Percentiles rank a stretch among this genome's conserved stretches.
Evolutionary conservation across 1,284 basidiomycete genomes (phyloP).

Genomic region (Marasmius fiardii): DNA sequence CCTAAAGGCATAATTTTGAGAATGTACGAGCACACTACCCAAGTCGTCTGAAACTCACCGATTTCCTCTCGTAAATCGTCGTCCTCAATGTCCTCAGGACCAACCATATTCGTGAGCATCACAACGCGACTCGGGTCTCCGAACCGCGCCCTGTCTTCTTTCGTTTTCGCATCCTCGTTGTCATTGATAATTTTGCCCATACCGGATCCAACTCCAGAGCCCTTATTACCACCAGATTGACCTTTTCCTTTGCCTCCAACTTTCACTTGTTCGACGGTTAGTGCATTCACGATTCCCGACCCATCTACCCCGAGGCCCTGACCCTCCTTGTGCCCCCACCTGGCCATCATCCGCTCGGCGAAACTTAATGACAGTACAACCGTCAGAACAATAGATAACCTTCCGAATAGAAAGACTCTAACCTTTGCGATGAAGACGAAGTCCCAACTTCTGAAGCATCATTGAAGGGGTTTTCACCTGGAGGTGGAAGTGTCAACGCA

Average conservation of each 20-base stretch:
- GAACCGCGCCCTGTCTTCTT: conserved; percentile 74
- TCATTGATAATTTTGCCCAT: conserved; percentile 88
- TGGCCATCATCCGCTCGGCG: conserved; percentile 81
- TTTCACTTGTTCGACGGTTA: conserved; percentile 74
- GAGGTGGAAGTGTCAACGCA: conserved; percentile 24
- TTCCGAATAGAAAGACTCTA: conserved; percentile 7
- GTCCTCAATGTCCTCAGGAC: conserved; percentile 76
- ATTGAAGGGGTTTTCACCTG: conserved; percentile 17
- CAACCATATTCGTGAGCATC: conserved; percentile 86
- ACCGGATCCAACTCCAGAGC: conserved; percentile 44
- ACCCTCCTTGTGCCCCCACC: conserved; percentile 93
- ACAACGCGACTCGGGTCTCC: conserved; percentile 89
- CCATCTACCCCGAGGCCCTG: conserved; percentile 85
- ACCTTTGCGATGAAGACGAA: conserved; percentile 8
- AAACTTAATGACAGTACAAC: conserved; percentile 61
- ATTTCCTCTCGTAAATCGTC: conserved; percentile 86
- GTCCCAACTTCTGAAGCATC: not conserved
- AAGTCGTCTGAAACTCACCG: conserved; percentile 42
- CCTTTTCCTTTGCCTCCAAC: conserved; percentile 31
- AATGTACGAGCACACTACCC: too few species aligned
- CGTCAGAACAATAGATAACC: conserved; percentile 19
- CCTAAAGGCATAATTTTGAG: conserved; percentile 39
- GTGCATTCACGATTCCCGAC: conserved; percentile 83
- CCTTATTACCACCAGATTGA: conserved; percentile 28
- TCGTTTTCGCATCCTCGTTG: conserved; percentile 72